Evolutionary conservation across 164 flowering plant species (phyloP), one percentile per base, ranked within the genome.

Genomic region (Macadamia integrifolia): DNA sequence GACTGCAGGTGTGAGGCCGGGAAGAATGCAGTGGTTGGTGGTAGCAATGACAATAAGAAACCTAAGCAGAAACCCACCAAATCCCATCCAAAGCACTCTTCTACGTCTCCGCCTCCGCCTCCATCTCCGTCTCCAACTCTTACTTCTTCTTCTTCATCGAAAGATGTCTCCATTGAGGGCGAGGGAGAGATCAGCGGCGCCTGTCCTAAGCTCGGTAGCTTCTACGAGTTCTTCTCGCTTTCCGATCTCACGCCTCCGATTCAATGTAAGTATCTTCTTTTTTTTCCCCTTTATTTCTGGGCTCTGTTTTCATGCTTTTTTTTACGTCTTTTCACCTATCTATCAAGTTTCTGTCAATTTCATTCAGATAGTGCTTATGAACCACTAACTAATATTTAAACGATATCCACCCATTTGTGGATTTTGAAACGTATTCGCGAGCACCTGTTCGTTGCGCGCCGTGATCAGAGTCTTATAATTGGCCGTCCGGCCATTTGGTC

Each of bases 161-260:
- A 75, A 63, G 90, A 84, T 59, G 78, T 42, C 13, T 56, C 72
- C 64, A 71, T 72, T 69, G 90, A 84, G 12, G 82, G 71, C 35
- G 97, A 91, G 29, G 91, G 85, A 69, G 97, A 90, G 71, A 80
- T 84, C 80, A 88, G 82, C 80, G 84, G 85, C 65, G 82, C 92
- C 6, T 84, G 80, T 68, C 93, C 96, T 30, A 85, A 85, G 79
- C 86, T 94, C 6, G 97, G 89, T 3, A 79, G 83, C 75, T 94
- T 94, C 76, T 94, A 92, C 73, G 97, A 94, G 66, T 94, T 94
- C 82, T 94, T 94, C 84, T 92, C 99, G 30, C 91, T 94, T 56
- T 83, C 97, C 18, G 88, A 90, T 73, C 93, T 92, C 85, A 82
- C 90, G 62, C 93, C 97, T 66, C 98, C 99, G 9, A 68, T 94